Base-by-base conservation (phyloP, 176 grass and related monocot species). In the Elymus sibiricus region DNA sequence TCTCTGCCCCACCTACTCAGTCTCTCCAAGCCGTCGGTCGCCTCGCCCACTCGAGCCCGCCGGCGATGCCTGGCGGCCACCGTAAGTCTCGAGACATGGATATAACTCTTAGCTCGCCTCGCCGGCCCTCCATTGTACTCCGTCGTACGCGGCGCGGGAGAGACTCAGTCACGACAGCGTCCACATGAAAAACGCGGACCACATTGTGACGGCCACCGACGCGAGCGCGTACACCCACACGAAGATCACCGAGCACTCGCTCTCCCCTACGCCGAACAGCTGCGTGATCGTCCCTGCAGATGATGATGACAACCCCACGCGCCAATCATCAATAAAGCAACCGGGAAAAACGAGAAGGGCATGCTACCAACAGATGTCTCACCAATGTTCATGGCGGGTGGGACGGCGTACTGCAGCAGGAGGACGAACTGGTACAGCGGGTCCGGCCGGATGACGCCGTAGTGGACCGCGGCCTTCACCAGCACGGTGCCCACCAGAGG, bases 171-270 rank as follows among this genome's bases (percentile, higher is more conserved):
- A 91, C 5, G 88, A 82, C 51, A 98, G 74, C 5, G 67, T 86
- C 93, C 93, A 95, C 97, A 98, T 95, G 88, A 95, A 98, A 58
- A 94, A 85, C 17, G 92, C 82, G 6, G 97, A 98, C 94, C 97
- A 98, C 28, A 95, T 5, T 4, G 93, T 95, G 4, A 95, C 92
- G 11, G 97, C 81, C 70, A 98, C 59, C 8, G 97, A 88, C 24
- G 97, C 93, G 34, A 95, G 88, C 17, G 86, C 73, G 64, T 95
- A 98, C 22, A 81, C 4, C 97, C 97, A 95, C 17, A 98, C 83
- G 39, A 95, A 95, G 81, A 98, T 98, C 4, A 98, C 93, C 13
- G 96, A 94, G 76, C 93, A 95, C 82, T 98, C 96, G 60, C 85
- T 90, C 81, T 95, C 83, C 3, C 92, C 92, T 1, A 88, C 84